A percentile compares a stretch with the other conserved stretches of the same genome.
Conservation (phyloP, 331 rosid species). For the Quercus tomentella region DNA sequence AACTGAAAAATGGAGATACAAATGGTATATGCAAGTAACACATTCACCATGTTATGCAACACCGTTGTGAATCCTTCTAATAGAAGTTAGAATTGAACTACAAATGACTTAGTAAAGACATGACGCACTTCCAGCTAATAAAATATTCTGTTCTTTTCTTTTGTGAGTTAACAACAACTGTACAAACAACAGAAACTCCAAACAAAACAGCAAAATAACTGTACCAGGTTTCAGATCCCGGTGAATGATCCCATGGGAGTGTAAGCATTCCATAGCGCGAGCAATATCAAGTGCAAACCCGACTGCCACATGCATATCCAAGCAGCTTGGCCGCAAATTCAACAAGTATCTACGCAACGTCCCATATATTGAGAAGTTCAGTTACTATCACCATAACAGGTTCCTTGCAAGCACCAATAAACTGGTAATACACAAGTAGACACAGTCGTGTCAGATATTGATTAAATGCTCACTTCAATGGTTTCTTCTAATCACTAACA, state of each 20-base stretch:
- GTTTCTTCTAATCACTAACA: not conserved
- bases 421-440: conserved; percentile 42
- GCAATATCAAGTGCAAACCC: conserved; percentile 94
- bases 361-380: conserved; percentile 78
- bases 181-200: conserved; percentile 10
- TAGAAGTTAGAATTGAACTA: not conserved
- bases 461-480: not conserved
- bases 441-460: conserved; percentile 10
- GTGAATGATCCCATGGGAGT: conserved; percentile 91
- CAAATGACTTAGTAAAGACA: not conserved
- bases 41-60: too few species aligned
- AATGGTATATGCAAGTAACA: too few species aligned
- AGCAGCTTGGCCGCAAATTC: conserved; percentile 80
- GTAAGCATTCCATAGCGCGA: conserved; percentile 91
- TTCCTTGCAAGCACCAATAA: conserved; percentile 95
- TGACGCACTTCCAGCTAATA: conserved; percentile 7
- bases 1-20: too few species aligned
- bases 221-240: conserved; percentile 96
- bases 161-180: conserved; percentile 13
- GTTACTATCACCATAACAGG: conserved; percentile 96
- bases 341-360: conserved; percentile 82
- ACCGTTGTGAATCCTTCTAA: not conserved
- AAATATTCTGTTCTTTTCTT: conserved; percentile 1
- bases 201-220: not conserved
- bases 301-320: conserved; percentile 68